Base-by-base conservation (phyloP, 768 basidiomycete genomes). In the Xerocomus potaroensis region DNA sequence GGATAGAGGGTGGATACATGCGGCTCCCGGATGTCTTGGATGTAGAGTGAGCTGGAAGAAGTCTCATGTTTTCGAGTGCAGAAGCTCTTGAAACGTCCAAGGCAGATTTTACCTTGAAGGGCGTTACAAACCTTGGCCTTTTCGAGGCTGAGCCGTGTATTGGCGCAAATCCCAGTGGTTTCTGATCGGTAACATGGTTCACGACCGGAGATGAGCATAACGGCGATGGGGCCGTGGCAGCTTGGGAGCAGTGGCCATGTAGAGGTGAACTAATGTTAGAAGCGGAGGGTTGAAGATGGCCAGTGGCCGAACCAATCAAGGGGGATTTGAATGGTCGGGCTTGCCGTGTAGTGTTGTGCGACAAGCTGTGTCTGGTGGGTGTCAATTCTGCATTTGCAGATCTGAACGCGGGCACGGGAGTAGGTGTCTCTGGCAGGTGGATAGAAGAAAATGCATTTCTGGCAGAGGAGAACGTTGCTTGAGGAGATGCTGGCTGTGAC, bases 31-130 rank as follows among this genome's bases (percentile, higher is more conserved):
- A 22, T 24, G 42, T 31, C 30, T 18, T 48, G 14, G 29, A 24
- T 22, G 18, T 29, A 2, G 48, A 19, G 8, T 55, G 42, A 4
- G 48, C 43, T 26, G 35, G 16, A 19, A 49, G 19, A 32, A 21
- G 34, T 16, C 41, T 34, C 15, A 19, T 24, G 11, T 39, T 30
- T 41, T 50, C 56, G 14, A 30, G 19, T 30, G 19, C n/a, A 26
- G 37, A 38, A 31, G 44, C 15, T 12, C 19, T 39, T 15, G 42
- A 27, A 21, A 74, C 70, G 30, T n/a, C n/a, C n/a, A n/a, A n/a
- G n/a, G 69, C 69, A 37, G 76, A 75, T 50, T 66, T 68, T 68
- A 63, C 43, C 56, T 84, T 86, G 60, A 86, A 85, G 0, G 83
- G 83, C 2, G 82, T 84, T 7, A 74, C 63, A 49, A 84, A 84